Evolutionary conservation across 73 alveolate species (phyloP).

Genomic region (Urostyla sp.): DNA sequence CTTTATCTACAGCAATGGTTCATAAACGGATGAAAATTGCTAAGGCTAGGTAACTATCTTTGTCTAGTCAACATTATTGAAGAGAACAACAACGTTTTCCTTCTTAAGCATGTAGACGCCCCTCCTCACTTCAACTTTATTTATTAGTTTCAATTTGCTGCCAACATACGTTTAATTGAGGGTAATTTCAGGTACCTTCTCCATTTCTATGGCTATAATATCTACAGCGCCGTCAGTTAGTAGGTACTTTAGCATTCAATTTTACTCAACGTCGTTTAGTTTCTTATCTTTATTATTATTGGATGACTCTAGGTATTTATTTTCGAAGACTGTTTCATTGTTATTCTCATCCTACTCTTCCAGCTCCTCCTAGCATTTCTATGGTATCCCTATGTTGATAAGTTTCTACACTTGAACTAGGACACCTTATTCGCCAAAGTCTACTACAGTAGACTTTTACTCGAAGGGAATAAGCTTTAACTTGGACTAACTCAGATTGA

Average conservation of each 20-base stretch:
- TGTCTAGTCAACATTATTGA: too few species aligned
- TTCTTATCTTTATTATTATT: neutral
- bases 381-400: slow-evolving; percentile 18
- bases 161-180: neutral
- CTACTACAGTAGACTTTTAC: too few species aligned
- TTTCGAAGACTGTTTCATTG: neutral
- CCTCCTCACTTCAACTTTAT: neutral
- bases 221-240: slow-evolving; percentile 7
- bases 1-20: too few species aligned
- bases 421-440: neutral
- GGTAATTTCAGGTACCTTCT: neutral
- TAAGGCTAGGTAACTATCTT: too few species aligned
- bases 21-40: too few species aligned
- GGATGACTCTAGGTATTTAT: slow-evolving; percentile 26
- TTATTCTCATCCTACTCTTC: neutral
- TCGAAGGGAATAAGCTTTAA: too few species aligned
- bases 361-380: neutral
- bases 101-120: slow-evolving; percentile 11
- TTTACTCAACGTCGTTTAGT: neutral
- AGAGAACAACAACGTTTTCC: slow-evolving; percentile 3
- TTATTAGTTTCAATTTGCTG: neutral
- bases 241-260: slow-evolving; percentile 10
- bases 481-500: too few species aligned
- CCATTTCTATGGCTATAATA: slow-evolving; percentile 8
- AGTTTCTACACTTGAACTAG: slow-evolving; percentile 5